Conservation (phyloP, 306 rosid genomes). For the Vigna trinervia region DNA sequence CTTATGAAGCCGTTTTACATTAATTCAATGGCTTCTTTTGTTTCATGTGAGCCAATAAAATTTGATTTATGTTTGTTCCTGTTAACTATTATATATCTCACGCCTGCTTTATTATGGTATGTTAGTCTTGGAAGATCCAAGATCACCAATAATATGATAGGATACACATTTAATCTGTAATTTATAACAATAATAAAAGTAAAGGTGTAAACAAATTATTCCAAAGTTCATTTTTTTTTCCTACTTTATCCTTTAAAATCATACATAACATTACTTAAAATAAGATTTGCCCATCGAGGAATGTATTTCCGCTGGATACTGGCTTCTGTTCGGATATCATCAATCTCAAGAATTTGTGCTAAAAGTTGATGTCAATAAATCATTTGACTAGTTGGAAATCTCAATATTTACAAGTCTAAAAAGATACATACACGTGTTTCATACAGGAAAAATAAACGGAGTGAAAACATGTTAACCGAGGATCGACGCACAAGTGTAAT, state of each 20-base stretch:
- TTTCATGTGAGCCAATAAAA: not conserved
- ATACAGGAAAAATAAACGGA: not conserved
- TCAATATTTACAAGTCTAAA: constrained; percentile 34
- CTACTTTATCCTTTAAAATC: no score
- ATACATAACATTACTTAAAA: no score
- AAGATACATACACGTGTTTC: not conserved
- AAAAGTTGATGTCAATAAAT: no score
- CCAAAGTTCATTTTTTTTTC: no score
- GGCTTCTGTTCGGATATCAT: not conserved
- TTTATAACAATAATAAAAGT: not conserved
- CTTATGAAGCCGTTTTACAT: not conserved
- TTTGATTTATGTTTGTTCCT: not conserved
- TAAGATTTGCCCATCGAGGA: not conserved
- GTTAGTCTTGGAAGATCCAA: not conserved
- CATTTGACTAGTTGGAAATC: not conserved
- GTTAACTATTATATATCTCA: not conserved
- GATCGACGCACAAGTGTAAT: constrained; percentile 18
- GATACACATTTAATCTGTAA: not conserved
- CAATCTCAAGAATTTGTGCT: not conserved
- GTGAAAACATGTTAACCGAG: constrained; percentile 27
- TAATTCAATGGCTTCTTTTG: not conserved
- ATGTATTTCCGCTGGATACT: not conserved
- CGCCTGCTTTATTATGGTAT: not conserved
- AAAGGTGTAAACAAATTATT: not conserved
- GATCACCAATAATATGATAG: not conserved